Percentiles rank a stretch among this genome's conserved stretches.
phyloP scores from a whole-genome alignment of 1,284 basidiomycete genomes.

The Exobasidium rhododendri region DNA sequence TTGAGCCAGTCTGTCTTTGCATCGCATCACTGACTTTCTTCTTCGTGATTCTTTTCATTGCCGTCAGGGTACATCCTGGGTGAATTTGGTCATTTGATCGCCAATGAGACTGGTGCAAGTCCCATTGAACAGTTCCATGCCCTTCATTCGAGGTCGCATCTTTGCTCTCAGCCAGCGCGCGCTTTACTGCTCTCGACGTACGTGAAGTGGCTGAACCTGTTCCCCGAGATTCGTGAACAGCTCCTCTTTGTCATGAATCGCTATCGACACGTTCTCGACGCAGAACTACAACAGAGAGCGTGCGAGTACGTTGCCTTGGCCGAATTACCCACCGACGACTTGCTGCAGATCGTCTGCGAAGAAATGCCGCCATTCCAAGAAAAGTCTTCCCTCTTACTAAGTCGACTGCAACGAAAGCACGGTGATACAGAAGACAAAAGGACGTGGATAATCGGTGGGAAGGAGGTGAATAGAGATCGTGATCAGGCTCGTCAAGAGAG shows the following conservation, averaged over 20 bases:
- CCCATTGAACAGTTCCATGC: slow-evolving; percentile 93
- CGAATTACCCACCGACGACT: slow-evolving; percentile 68
- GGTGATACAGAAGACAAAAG: slow-evolving; percentile 76
- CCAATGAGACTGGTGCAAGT: slow-evolving; percentile 86
- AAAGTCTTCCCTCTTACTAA: slow-evolving; percentile 76
- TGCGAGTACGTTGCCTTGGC: slow-evolving; percentile 60
- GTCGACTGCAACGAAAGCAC: slow-evolving; percentile 79
- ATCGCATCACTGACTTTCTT: too few relatives aligned
- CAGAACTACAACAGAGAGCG: slow-evolving; percentile 94
- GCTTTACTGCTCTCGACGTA: slow-evolving; percentile 93
- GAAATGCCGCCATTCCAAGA: slow-evolving; percentile 99
- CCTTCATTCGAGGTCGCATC: slow-evolving; percentile 90
- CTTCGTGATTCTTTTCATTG: too few relatives aligned
- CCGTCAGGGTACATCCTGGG: slow-evolving; percentile 95
- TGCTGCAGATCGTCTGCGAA: slow-evolving; percentile 90
- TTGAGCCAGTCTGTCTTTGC: too few relatives aligned
- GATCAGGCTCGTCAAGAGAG: slow-evolving; percentile 62
- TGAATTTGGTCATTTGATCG: slow-evolving; percentile 89
- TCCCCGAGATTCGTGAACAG: slow-evolving; percentile 95
- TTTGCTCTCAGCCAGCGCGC: slow-evolving; percentile 86
- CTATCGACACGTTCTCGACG: slow-evolving; percentile 90
- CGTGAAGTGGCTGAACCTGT: slow-evolving; percentile 99
- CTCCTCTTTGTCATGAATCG: slow-evolving; percentile 91
- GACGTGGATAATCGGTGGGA: slow-evolving; percentile 91
- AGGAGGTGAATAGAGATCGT: slow-evolving; percentile 78